A percentile compares a stretch with the other conserved stretches of the same genome.
Conservation (phyloP, 495 filamentous ascomycete genomes). For the Astrothelium macrocarpum region DNA sequence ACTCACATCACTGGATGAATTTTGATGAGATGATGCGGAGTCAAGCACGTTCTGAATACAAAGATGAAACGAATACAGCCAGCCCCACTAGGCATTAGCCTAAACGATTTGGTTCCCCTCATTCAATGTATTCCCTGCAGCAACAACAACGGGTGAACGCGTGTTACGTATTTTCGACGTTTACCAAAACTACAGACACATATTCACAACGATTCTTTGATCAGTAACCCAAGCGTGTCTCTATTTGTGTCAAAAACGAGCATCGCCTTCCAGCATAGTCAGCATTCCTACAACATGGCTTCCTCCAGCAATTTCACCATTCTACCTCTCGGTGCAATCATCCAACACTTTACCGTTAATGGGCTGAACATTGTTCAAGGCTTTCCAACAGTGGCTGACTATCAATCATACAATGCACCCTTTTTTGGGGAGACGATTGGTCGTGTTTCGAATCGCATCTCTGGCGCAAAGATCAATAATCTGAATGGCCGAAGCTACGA, state of each 20-base stretch:
- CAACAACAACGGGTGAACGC: not conserved
- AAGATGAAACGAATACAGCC: not conserved
- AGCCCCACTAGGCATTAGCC: slow-evolving; percentile 6
- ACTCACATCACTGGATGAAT: not conserved
- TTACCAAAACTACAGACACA: too few relatives aligned
- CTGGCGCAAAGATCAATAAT: slow-evolving; percentile 54
- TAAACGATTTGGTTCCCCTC: slow-evolving; percentile 4
- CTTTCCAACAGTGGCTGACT: slow-evolving; percentile 64
- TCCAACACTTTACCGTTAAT: slow-evolving; percentile 70
- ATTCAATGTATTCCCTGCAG: not conserved
- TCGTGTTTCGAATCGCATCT: slow-evolving; percentile 80
- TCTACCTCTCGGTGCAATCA: slow-evolving; percentile 76
- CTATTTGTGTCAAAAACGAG: not conserved
- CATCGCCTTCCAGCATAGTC: too few relatives aligned
- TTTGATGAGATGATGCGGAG: not conserved
- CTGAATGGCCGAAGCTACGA: slow-evolving; percentile 64
- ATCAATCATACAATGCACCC: slow-evolving; percentile 60
- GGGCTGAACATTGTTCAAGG: slow-evolving; percentile 77
- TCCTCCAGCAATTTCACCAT: slow-evolving; percentile 42
- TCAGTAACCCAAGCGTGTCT: not conserved
- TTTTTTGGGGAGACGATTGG: slow-evolving; percentile 93
- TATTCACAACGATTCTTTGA: too few relatives aligned
- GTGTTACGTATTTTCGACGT: too few relatives aligned
- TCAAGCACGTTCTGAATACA: not conserved
- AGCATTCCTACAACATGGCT: not conserved